Conservation (phyloP, 768 basidiomycete genomes). For the Tulasnella sp. region DNA sequence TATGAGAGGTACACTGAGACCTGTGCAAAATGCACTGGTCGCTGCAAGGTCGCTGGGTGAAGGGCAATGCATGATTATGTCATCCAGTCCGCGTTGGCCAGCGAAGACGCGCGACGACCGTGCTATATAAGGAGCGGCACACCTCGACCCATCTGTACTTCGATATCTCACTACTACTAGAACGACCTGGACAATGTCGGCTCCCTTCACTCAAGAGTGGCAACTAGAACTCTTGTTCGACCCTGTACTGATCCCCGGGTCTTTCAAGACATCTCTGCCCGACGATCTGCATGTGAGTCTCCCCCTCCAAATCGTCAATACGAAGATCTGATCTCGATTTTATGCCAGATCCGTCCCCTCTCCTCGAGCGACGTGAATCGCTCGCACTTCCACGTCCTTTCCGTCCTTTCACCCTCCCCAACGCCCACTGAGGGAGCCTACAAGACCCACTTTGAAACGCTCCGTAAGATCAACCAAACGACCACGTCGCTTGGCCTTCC, state of each 20-base stretch:
- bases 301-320: not conserved
- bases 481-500: constrained; percentile 17
- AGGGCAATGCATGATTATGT: not conserved
- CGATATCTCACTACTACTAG: too few relatives aligned
- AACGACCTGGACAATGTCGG: too few relatives aligned
- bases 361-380: constrained; percentile 71
- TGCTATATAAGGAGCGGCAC: constrained; percentile 90
- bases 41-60: not conserved
- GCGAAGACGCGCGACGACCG: constrained; percentile 44
- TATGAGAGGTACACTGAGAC: too few relatives aligned
- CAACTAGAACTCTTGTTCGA: constrained; percentile 70
- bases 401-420: constrained; percentile 55
- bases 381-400: constrained; percentile 72
- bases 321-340: not conserved
- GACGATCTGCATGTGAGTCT: constrained; percentile 49
- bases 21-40: not conserved
- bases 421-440: constrained; percentile 58
- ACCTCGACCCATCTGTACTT: not conserved
- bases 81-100: constrained; percentile 17
- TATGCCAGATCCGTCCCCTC: constrained; percentile 70
- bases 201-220: constrained; percentile 44
- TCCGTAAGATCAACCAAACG: constrained; percentile 36
- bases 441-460: constrained; percentile 50
- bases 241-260: constrained; percentile 51
- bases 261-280: constrained; percentile 48